These are phyloP conservation scores for Pseudohalonectria lignicola DNA, from an alignment of 2,329 filamentous ascomycete genomes.

Conservation along the genomic window DNA sequence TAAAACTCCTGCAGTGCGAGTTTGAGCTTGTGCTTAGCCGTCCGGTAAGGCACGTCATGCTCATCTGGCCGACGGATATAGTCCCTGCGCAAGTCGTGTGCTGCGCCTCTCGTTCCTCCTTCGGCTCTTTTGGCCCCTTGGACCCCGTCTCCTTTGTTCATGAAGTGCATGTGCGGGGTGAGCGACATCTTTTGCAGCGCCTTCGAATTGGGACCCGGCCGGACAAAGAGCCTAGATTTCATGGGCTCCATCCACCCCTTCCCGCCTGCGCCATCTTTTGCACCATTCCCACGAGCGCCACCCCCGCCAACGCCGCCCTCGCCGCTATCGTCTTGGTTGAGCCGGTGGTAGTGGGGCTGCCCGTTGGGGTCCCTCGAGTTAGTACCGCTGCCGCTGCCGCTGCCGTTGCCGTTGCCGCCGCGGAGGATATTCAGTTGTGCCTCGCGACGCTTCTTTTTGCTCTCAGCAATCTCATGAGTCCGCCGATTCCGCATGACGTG, in stretches of 20 bases:
- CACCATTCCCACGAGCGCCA: no score
- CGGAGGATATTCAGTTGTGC: constrained; percentile 12
- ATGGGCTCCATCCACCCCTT: constrained; percentile 39
- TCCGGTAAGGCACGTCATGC: constrained; percentile 67
- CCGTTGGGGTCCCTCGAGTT: background rate
- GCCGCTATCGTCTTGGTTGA: background rate
- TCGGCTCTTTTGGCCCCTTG: no score
- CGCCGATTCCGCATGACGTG: constrained; percentile 87
- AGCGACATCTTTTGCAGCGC: constrained; percentile 42
- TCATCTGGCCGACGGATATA: constrained; percentile 36
- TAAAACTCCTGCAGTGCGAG: constrained; percentile 88
- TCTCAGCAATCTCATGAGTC: constrained; percentile 52
- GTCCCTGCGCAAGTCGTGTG: constrained; percentile 27
- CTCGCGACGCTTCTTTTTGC: constrained; percentile 17
- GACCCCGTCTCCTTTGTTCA: background rate
- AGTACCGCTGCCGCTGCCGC: constrained; percentile 3
- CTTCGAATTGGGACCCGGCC: constrained; percentile 48
- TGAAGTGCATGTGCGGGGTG: constrained; percentile 31
- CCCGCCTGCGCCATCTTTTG: no score
- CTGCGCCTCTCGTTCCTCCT: constrained; percentile 8
- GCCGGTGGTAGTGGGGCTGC: background rate
- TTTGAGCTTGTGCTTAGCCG: constrained; percentile 87
- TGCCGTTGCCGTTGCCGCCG: constrained; percentile 12
- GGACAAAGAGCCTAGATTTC: constrained; percentile 38
- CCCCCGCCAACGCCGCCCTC: no score